Evolutionary conservation across 768 basidiomycete species (phyloP).

Genomic region (Auricularia sp.): DNA sequence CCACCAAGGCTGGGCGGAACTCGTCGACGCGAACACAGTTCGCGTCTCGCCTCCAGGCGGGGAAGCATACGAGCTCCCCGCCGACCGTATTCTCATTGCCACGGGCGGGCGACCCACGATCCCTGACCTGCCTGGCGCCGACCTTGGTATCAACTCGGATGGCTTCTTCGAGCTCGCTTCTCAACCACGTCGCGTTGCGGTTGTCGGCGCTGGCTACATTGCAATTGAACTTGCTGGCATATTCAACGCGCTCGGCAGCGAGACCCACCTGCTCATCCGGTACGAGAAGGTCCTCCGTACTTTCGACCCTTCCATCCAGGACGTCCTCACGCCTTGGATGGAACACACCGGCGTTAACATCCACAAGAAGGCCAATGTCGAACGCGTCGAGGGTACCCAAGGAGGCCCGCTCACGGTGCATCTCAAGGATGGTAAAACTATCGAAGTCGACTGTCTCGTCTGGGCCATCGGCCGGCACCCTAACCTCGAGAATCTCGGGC

Average conservation of each 20-base stretch:
- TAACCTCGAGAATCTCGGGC: conserved; percentile 66
- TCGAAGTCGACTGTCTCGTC: conserved; percentile 79
- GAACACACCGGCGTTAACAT: conserved; percentile 86
- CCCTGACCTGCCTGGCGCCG: conserved; percentile 83
- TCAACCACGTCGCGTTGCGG: conserved; percentile 87
- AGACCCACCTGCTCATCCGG: conserved; percentile 89
- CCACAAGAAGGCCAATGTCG: conserved; percentile 68
- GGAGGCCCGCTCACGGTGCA: conserved; percentile 68
- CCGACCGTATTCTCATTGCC: conserved; percentile 73
- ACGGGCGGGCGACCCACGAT: conserved; percentile 78
- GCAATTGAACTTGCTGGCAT: conserved; percentile 95
- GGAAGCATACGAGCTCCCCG: conserved; percentile 63
- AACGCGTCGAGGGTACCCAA: conserved; percentile 64
- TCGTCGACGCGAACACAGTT: conserved; percentile 60
- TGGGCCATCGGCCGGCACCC: conserved; percentile 93
- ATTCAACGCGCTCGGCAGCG: conserved; percentile 80
- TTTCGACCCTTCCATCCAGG: conserved; percentile 82
- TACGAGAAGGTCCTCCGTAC: conserved; percentile 83
- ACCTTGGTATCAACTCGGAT: conserved; percentile 84
- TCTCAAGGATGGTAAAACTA: conserved; percentile 60
- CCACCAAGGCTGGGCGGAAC: conserved; percentile 66
- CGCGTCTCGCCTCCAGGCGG: conserved; percentile 58
- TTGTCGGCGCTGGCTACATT: conserved; percentile 96
- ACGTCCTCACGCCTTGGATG: conserved; percentile 84
- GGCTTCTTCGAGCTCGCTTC: conserved; percentile 90